Conservation (phyloP, 345 rosid genomes). For the Syzygium aqueum region DNA sequence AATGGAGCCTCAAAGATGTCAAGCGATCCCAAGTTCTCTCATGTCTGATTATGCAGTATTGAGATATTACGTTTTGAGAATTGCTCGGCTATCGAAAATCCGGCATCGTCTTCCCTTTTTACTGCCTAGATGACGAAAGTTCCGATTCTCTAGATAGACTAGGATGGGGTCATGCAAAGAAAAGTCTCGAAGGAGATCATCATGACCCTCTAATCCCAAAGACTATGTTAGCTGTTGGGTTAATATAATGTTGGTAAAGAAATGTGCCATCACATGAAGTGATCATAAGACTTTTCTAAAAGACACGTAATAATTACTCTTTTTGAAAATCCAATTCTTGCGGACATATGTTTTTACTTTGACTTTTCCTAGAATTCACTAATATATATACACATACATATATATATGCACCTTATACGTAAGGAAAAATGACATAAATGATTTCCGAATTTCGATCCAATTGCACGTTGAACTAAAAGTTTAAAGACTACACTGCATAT, state of each 20-base stretch:
- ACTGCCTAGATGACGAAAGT: background rate
- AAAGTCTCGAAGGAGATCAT: background rate
- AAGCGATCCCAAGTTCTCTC: too few species aligned
- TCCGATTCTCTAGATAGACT: background rate
- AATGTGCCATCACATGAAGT: background rate
- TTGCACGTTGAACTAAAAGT: too few species aligned
- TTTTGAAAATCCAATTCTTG: background rate
- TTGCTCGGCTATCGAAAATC: background rate
- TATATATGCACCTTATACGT: background rate
- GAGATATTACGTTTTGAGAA: background rate
- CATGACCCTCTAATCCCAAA: background rate
- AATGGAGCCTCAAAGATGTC: background rate
- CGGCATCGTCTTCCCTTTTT: background rate
- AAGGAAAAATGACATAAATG: too few species aligned
- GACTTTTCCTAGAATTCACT: slow-evolving; percentile 2
- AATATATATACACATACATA: too few species aligned
- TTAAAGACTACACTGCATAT: too few species aligned
- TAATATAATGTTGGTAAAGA: background rate
- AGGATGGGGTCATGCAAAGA: background rate
- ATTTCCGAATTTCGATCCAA: too few species aligned
- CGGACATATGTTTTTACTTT: background rate
- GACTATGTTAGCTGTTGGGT: background rate
- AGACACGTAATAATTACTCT: background rate
- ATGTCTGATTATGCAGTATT: background rate
- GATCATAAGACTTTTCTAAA: background rate